A percentile compares a stretch with the other conserved stretches of the same genome.
These are phyloP conservation scores for Triticum monococcum DNA, from an alignment of 176 grass and related monocot species.

Conservation along the genomic window DNA sequence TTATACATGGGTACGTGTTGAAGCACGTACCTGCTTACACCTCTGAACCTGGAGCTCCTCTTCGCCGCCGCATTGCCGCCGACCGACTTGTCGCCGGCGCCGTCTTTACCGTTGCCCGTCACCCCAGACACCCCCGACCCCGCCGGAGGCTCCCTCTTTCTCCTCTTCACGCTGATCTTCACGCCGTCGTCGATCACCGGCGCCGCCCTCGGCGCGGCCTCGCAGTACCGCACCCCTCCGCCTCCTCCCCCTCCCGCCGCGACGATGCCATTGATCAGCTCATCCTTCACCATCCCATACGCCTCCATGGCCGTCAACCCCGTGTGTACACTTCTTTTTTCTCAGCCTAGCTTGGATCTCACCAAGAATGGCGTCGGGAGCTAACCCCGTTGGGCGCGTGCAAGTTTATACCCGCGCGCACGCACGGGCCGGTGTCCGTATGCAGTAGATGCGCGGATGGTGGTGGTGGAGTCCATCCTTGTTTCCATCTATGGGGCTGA, in stretches of 20 bases:
- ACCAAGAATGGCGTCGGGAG: conserved; percentile 7
- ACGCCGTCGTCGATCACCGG: not conserved
- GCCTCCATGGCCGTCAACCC: conserved; percentile 6
- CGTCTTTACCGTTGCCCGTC: conserved; percentile 5
- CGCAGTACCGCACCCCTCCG: not conserved
- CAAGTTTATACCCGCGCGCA: conserved; percentile 38
- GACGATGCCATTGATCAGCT: conserved; percentile 21
- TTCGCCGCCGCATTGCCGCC: conserved; percentile 39
- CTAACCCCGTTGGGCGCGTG: conserved; percentile 25
- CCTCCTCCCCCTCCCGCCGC: not conserved
- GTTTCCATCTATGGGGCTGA: conserved; percentile 48
- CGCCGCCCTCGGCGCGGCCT: not conserved
- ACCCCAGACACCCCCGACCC: not conserved
- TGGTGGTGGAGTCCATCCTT: conserved; percentile 30
- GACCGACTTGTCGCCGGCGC: conserved; percentile 1
- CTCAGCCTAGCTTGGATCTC: not conserved
- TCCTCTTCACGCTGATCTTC: conserved; percentile 39
- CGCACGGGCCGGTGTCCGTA: not conserved
- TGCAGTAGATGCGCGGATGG: not conserved
- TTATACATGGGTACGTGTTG: not conserved
- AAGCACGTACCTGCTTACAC: conserved; percentile 61
- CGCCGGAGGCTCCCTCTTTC: conserved; percentile 39
- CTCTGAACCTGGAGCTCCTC: conserved; percentile 72
- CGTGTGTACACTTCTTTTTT: not conserved
- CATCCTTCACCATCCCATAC: conserved; percentile 42